Evolutionary conservation across 2,329 filamentous ascomycete species (phyloP), one percentile per base, ranked within the genome.

Genomic region (Penicillium rolfsii): DNA sequence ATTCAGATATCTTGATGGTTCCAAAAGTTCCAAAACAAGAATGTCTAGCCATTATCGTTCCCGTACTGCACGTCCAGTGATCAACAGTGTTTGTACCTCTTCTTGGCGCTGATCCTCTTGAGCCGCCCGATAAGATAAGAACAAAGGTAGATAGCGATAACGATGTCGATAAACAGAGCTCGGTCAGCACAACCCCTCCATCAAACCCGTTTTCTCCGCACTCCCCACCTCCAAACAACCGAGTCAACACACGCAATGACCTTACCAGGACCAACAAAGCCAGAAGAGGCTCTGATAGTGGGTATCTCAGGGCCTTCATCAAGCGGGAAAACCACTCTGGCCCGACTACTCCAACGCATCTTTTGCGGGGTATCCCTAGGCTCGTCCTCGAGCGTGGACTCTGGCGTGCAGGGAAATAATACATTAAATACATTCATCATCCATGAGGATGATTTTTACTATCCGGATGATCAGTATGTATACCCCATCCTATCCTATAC

Each of bases 401-500:
- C 41, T 2, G 41, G 40, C 16, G 30, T 46, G 8, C 2, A 22
- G 2, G 22, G 46, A 5, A n/a, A 22, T 16, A 16, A 54, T 4
- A 49, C n/a, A 16, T 30, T 76, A 8, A 70, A 67, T 5, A 72
- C 77, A 0, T 94, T 93, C 72, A 91, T 98, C 71, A 84, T 99
- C 24, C 95, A 99, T 75, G 88, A 97, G 75, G 95, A 99, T 80
- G 95, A 99, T 77, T 99, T 98, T 75, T 99, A 97, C 80, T 88
- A 87, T 66, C 82, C 90, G 0, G 94, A 98, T 73, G 79, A 84
- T 33, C 84, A 92, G 84, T 91, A 71, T 72, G 83, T 35, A 24
- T 35, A 22, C 19, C 16, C 36, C 6, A 24, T n/a, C 11, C 19
- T 24, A 19, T 12, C 19, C n/a, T 6, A 22, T 22, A 22, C 19